Evolutionary conservation across 306 rosid species (phyloP).

Genomic region (Purshia tridentata): DNA sequence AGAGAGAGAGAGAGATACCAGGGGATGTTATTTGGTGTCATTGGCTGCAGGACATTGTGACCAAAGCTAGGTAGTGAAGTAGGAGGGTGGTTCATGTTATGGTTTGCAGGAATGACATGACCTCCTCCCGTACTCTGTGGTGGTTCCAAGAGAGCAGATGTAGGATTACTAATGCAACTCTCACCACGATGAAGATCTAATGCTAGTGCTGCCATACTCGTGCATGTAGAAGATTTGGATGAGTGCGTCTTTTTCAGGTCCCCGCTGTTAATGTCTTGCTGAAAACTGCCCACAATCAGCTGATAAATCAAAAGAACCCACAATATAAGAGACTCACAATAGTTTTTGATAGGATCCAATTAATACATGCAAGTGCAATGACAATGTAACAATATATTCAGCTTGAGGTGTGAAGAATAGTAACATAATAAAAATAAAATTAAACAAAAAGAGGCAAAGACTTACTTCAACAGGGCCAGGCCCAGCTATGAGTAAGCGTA

Average conservation of each 20-base stretch:
- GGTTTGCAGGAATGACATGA: not conserved
- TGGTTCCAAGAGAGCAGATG: slow-evolving; percentile 21
- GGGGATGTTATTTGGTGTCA: not conserved
- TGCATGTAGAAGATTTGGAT: not conserved
- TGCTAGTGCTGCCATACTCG: too few relatives aligned
- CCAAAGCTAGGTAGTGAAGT: not conserved
- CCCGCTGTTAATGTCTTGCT: slow-evolving; percentile 26
- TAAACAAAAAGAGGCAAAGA: not conserved
- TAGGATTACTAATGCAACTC: slow-evolving; percentile 21
- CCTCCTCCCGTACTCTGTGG: slow-evolving; percentile 1
- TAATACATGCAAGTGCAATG: not conserved
- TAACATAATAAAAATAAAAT: too few relatives aligned
- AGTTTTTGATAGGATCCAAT: too few relatives aligned
- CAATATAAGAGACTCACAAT: slow-evolving; percentile 3
- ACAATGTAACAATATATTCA: not conserved
- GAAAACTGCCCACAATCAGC: slow-evolving; percentile 46
- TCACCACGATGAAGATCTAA: slow-evolving; percentile 16
- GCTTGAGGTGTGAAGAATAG: too few relatives aligned
- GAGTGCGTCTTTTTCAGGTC: slow-evolving; percentile 24
- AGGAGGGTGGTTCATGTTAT: slow-evolving; percentile 9
- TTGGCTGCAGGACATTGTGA: not conserved
- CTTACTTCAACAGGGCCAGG: slow-evolving; percentile 54
- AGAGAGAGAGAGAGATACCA: not conserved
- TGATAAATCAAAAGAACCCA: slow-evolving; percentile 15
- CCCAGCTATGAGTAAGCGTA: slow-evolving; percentile 42